phyloP scores from a whole-genome alignment of 352 stramenopile species.

The Phytophthora foliorum region DNA sequence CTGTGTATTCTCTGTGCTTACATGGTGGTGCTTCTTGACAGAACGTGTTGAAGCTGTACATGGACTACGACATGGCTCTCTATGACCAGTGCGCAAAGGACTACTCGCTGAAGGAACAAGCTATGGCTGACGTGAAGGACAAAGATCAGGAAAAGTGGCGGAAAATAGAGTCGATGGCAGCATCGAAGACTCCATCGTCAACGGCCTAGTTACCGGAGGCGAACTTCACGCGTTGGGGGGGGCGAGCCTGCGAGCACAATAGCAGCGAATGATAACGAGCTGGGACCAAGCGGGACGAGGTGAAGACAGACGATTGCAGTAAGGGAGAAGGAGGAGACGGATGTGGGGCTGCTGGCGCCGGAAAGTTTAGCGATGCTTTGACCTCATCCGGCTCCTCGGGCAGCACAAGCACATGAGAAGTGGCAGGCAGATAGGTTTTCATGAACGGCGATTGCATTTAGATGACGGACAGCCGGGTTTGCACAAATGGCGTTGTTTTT shows the following conservation, averaged over 20 bases:
- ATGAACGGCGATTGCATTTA: slow-evolving; percentile 50
- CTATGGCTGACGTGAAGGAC: slow-evolving; percentile 72
- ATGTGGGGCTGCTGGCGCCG: too few species aligned
- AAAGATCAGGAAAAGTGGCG: slow-evolving; percentile 93
- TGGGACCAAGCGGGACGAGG: slow-evolving; percentile 23
- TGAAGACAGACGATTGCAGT: slow-evolving; percentile 22
- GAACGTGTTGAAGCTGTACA: slow-evolving; percentile 93
- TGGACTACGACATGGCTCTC: slow-evolving; percentile 95
- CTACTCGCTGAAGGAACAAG: slow-evolving; percentile 82
- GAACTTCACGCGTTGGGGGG: slow-evolving; percentile 3
- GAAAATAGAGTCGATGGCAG: slow-evolving; percentile 94
- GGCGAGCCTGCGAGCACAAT: slow-evolving; percentile 22
- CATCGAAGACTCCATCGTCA: slow-evolving; percentile 65
- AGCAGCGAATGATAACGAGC: slow-evolving; percentile 28
- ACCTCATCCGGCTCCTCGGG: not conserved
- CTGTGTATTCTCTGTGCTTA: not conserved
- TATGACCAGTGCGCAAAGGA: slow-evolving; percentile 94
- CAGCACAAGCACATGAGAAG: slow-evolving; percentile 30
- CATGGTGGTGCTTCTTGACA: slow-evolving; percentile 21
- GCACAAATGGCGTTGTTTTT: too few species aligned
- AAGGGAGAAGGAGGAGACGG: slow-evolving; percentile 11
- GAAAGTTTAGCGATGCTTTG: too few species aligned
- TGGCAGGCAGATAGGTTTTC: slow-evolving; percentile 39
- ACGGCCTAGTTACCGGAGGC: slow-evolving; percentile 41
- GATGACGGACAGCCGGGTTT: slow-evolving; percentile 34